phyloP scores from a whole-genome alignment of 2,329 filamentous ascomycete genomes.

The Claviceps pazoutovae region DNA sequence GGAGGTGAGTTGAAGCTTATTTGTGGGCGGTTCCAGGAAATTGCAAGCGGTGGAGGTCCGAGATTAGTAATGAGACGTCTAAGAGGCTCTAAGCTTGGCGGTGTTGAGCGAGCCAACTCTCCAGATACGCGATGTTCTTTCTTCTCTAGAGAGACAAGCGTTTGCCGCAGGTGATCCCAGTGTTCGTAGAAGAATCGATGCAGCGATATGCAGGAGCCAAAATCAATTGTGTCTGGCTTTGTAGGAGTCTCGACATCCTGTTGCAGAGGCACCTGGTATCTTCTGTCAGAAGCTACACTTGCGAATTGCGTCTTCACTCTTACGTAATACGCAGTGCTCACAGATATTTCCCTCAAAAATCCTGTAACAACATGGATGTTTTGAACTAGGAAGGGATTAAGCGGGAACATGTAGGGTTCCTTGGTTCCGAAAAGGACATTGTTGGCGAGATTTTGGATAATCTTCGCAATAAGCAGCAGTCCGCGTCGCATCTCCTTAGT shows the following conservation, averaged over 20 bases:
- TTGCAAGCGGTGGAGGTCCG: conserved; percentile 51
- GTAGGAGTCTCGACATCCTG: conserved; percentile 23
- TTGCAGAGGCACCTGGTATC: conserved; percentile 31
- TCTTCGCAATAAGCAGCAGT: conserved; percentile 54
- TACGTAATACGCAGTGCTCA: conserved; percentile 21
- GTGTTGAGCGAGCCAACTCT: conserved; percentile 36
- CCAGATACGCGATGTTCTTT: conserved; percentile 40
- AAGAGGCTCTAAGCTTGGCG: conserved; percentile 45
- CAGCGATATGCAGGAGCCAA: conserved; percentile 55
- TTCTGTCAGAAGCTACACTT: conserved; percentile 1
- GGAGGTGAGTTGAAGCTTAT: conserved; percentile 50
- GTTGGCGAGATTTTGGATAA: conserved; percentile 58
- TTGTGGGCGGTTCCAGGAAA: conserved; percentile 55
- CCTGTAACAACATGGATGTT: conserved; percentile 55
- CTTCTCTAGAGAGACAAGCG: conserved; percentile 45
- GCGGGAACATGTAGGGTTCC: conserved; percentile 57
- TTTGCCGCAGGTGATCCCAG: conserved; percentile 55
- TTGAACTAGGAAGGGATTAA: conserved; percentile 54
- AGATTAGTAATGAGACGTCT: conserved; percentile 50
- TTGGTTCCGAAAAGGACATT: conserved; percentile 60
- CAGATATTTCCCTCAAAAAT: conserved; percentile 54
- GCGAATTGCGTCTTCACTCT: neutral
- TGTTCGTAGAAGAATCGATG: conserved; percentile 59
- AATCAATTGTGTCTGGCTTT: conserved; percentile 45
- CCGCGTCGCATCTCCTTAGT: conserved; percentile 58